Evolutionary conservation across 2,329 filamentous ascomycete genomes (phyloP), one percentile per base, ranked within the genome.

Genomic region (Trichoderma hamatum): DNA sequence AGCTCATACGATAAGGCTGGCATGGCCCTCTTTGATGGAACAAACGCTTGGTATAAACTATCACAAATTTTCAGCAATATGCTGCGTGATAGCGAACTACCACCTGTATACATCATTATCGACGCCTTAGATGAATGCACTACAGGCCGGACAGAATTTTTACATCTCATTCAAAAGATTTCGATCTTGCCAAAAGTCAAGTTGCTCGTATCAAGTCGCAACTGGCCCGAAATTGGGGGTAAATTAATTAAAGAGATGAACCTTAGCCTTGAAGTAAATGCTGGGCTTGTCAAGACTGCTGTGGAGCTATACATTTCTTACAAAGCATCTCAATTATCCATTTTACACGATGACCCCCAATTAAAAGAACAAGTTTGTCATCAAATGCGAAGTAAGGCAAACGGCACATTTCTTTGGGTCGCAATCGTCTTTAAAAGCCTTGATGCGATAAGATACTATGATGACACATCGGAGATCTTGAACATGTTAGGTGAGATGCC

Each of bases 91-190:
- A 68, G 70, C 2, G 72, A 14, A 5, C 67, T 81, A 2, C 16
- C 73, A 1, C 70, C 11, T 0, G 75, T 74, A 0, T 76, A 77
- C 70, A 64, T 86, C 5, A 69, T 84, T 13, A 73, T 86, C 54
- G 82, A 85, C 73, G 83, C 82, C 1, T 79, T 85, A 1, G 82
- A 86, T 66, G 83, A 85, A 71, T 68, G 65, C 26, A 30, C 9
- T 1, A 14, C 24, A 52, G 46, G 51, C 19, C 55, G 84, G 82
- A 68, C 58, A 49, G 56, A 75, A 51, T 78, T 84, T 5, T 73
- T 85, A 11, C 52, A 78, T 0, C 71, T 82, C 16, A 77, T 84
- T 55, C 55, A 72, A 19, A 59, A 75, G 51, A 10, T 76, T 78
- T 2, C 43, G 16, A 28, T 9, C 7, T 28, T 11, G 28, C n/a